Evolutionary conservation across 257 asterid genomes (phyloP), one percentile per base, ranked within the genome.

Genomic region (Thymus mandschuricus): DNA sequence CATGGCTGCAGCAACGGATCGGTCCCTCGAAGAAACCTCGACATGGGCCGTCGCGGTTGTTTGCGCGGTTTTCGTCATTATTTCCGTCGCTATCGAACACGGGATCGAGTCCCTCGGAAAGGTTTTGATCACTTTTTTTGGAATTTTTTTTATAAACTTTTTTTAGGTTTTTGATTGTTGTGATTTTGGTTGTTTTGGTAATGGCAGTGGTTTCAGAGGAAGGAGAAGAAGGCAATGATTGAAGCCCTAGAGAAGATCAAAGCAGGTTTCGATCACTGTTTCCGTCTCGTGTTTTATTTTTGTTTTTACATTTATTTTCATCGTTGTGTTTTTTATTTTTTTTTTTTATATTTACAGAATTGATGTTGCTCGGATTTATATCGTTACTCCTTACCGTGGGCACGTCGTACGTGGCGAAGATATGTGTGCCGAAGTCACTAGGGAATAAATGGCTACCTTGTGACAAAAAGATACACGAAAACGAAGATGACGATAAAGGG

Each of bases 21-120:
- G 88, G 48, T 71, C 97, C 35, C 83, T 91, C 45, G 84, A 91
- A 67, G 83, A 85, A 64, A 91, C 97, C 49, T 86, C 97, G 5
- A 91, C 97, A 0, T 91, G 97, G 97, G 89, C 97, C 8, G 91
- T 91, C 38, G 97, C 96, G 13, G 71, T 78, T 15, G 97, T 91
- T 51, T 84, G 88, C 58, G 87, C 92, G 1, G 83, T 84, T 10
- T 84, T 91, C 63, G 82, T 88, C 35, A 45, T 84, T 70, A 78
- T 88, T 6, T 91, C 97, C 10, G 54, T 91, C 44, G 55, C 75
- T 3, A 81, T 91, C 34, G 97, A 91, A 69, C 95, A 87, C 46
- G 89, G 88, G 3, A 91, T 91, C 46, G 86, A 88, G 66, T 81
- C 82, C 34, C 89, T 91, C 64, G 87, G 79, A 31, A 85, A 84